phyloP scores from a whole-genome alignment of 768 basidiomycete species.

The Tulasnella sp. region DNA sequence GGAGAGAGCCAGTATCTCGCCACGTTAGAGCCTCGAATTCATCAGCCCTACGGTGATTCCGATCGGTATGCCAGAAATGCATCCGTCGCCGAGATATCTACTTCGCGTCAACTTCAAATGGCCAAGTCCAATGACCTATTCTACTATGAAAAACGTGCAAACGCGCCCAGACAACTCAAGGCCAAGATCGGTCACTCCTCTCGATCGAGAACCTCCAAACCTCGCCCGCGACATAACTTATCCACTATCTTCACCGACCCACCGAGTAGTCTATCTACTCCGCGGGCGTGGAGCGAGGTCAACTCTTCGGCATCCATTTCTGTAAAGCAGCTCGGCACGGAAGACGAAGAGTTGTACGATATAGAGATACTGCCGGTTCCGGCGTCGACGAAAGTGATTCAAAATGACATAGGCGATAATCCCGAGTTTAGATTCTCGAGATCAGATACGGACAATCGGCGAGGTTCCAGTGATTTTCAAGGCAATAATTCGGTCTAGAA shows the following conservation, averaged over 20 bases:
- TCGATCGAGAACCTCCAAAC: too few relatives aligned
- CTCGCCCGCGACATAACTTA: too few relatives aligned
- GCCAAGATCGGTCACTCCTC: too few relatives aligned
- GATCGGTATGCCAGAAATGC: neutral
- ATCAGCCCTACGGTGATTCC: neutral
- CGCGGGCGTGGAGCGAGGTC: neutral
- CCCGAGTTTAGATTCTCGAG: too few relatives aligned
- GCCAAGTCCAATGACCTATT: neutral
- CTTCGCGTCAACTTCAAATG: neutral
- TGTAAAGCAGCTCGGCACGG: neutral
- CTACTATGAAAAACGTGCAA: neutral
- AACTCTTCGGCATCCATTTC: neutral
- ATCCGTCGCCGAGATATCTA: neutral
- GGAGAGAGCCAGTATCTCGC: neutral
- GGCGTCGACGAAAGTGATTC: too few relatives aligned
- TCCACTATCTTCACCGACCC: too few relatives aligned
- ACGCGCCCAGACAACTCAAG: neutral
- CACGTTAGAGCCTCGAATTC: neutral
- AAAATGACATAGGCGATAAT: too few relatives aligned
- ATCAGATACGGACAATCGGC: too few relatives aligned
- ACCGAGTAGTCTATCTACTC: neutral
- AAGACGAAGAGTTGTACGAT: neutral
- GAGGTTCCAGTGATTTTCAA: too few relatives aligned
- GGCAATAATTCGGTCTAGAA: too few relatives aligned
- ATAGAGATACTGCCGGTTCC: neutral